Percentiles rank a stretch among this genome's conserved stretches.
Conservation (phyloP, 73 alveolate genomes). For the Stentor roeselii region DNA sequence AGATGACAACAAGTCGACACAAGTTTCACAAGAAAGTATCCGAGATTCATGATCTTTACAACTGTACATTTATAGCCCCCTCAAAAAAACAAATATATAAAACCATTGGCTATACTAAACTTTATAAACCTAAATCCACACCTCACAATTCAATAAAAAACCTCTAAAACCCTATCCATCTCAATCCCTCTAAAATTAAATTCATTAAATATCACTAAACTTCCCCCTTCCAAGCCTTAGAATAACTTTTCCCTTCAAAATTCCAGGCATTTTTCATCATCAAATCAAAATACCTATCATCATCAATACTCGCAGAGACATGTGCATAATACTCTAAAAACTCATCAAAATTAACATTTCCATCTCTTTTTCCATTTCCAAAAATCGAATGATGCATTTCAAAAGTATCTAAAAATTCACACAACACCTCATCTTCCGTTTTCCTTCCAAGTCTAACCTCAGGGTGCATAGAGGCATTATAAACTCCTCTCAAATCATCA, state of each 20-base stretch:
- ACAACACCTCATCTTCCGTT: slow-evolving; percentile 68
- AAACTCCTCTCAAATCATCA: slow-evolving; percentile 81
- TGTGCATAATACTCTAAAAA: slow-evolving; percentile 83
- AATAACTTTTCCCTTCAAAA: slow-evolving; percentile 14
- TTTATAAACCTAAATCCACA: no score
- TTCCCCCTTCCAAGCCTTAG: slow-evolving; percentile 2
- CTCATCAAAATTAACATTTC: slow-evolving; percentile 84
- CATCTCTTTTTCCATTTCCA: slow-evolving; percentile 39
- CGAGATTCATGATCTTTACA: not conserved
- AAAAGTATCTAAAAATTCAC: slow-evolving; percentile 50
- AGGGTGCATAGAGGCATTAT: slow-evolving; percentile 85
- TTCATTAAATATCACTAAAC: no score
- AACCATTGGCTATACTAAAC: no score
- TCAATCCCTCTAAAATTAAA: no score
- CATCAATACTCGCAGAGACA: slow-evolving; percentile 80
- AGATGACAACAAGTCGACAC: not conserved
- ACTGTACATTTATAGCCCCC: no score
- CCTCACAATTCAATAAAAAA: no score
- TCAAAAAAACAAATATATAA: no score
- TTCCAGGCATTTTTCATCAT: slow-evolving; percentile 58
- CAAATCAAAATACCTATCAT: slow-evolving; percentile 71
- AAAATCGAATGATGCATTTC: slow-evolving; percentile 39
- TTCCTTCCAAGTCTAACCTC: slow-evolving; percentile 82
- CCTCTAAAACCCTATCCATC: no score
- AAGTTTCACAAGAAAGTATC: not conserved